phyloP scores from a whole-genome alignment of 1,284 basidiomycete species.

The Malassezia dermatis region DNA sequence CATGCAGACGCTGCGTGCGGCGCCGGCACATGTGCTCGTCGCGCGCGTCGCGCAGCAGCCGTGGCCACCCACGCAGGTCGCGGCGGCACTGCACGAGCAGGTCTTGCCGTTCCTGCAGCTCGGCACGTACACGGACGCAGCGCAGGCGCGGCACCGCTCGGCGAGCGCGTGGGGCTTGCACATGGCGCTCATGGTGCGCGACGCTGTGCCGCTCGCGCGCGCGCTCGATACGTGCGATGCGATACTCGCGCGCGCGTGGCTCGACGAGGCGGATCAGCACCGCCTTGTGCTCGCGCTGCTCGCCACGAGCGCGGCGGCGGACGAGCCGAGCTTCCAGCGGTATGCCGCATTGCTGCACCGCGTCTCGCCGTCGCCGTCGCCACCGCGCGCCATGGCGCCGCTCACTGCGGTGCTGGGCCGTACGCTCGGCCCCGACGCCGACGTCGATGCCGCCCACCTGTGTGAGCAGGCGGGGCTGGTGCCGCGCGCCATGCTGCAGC shows the following conservation, averaged over 20 bases:
- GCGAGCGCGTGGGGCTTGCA: not conserved
- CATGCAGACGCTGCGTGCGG: conserved; percentile 2
- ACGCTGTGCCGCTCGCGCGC: not conserved
- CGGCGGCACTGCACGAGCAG: not conserved
- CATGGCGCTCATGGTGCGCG: conserved; percentile 1
- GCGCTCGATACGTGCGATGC: not conserved
- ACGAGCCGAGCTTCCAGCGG: not conserved
- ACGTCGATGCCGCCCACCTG: not conserved
- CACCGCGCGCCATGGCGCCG: not conserved
- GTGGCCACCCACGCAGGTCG: not conserved
- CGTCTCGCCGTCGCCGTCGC: not conserved
- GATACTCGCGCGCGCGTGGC: not conserved
- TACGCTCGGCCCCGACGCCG: not conserved
- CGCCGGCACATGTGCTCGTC: not conserved
- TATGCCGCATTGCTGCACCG: not conserved
- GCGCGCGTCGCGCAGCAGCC: conserved; percentile 5
- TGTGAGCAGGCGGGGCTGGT: not conserved
- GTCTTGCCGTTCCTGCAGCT: conserved; percentile 7
- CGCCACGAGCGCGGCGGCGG: not conserved
- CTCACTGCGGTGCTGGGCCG: not conserved
- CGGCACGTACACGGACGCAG: conserved; percentile 11
- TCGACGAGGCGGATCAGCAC: not conserved
- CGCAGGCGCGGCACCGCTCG: not conserved
- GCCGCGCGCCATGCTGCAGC: not conserved
- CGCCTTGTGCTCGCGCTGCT: conserved; percentile 8